A percentile compares a stretch with the other conserved stretches of the same genome.
These are phyloP conservation scores for Salisapilia sapeloensis DNA, from an alignment of 352 stramenopile genomes.

Conservation along the genomic window DNA sequence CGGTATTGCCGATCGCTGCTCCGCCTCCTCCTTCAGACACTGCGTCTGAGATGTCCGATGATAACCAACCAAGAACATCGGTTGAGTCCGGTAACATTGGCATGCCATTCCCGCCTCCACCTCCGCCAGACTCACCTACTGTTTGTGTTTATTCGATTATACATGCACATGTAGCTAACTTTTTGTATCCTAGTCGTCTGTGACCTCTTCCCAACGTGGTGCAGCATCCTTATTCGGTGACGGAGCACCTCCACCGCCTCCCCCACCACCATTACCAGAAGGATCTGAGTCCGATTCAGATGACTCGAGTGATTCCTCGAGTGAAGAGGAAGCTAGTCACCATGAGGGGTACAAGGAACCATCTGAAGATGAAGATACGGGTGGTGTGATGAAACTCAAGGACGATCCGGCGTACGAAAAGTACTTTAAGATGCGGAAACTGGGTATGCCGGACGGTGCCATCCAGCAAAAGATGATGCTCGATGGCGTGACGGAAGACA, in stretches of 20 bases:
- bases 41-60: no score
- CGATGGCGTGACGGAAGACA: constrained; percentile 51
- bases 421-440: constrained; percentile 77
- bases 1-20: constrained; percentile 7
- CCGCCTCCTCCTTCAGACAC: constrained; percentile 2
- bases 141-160: constrained; percentile 8
- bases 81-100: constrained; percentile 29
- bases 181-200: constrained; percentile 8
- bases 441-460: constrained; percentile 56
- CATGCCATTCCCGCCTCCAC: constrained; percentile 22
- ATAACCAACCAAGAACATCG: no score
- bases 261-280: constrained; percentile 9
- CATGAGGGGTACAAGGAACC: constrained; percentile 11
- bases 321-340: constrained; percentile 31
- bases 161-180: background rate
- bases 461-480: constrained; percentile 73
- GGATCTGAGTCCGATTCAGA: constrained; percentile 17
- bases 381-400: constrained; percentile 56
- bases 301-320: constrained; percentile 45
- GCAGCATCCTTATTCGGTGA: constrained; percentile 31
- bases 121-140: constrained; percentile 32
- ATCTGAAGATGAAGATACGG: constrained; percentile 2
- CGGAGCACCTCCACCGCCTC: constrained; percentile 21
- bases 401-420: constrained; percentile 64
- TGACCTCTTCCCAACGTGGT: constrained; percentile 16